Base-by-base conservation (phyloP, 192 early-diverging fungal genomes). In the Geranomyces variabilis region DNA sequence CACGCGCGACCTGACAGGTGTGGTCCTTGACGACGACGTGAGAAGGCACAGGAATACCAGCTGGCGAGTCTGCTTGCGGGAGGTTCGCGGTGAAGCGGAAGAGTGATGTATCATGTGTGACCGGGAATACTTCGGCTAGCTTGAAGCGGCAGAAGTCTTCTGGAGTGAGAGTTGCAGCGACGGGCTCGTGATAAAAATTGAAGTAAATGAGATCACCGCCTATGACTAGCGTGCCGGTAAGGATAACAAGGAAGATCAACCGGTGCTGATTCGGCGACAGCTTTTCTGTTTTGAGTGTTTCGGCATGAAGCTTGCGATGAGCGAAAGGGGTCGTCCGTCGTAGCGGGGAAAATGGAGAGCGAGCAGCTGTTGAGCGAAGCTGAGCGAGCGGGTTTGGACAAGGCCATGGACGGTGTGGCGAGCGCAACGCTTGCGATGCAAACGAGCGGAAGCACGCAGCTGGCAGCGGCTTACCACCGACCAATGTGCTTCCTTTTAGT, bases 1-100 rank as follows among this genome's bases (percentile, higher is more conserved):
- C 82, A 33, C 94, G 85, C 33, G 92, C 86, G 13, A 90, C 77
- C 67, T 84, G 78, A 60, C 80, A 82, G 17, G 88, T 73, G 60
- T 85, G 83, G 63, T 86, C 87, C 75, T 88, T 87, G 73, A 90
- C 81, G 51, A 89, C 69, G 45, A 85, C 78, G 65, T 80, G 78
- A 51, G 69, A 79, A 21, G 82, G 79, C 10, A 76, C 66, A 21
- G 72, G 69, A 26, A 81, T 56, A 14, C 59, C 51, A 15, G 13
- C 44, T 3, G 69, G 70, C 13, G 48, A 21, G 14, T 57, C 63
- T 17, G 31, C 61, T 33, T 63, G 46, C 9, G 71, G 66, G 10
- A 58, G 44, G 33, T 68, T 43, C 10, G 66, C 43, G 17, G 22
- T 21, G 58, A 82, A 79, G 21, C 80, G 66, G 48, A 82, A 77